Evolutionary conservation across 176 grass and related monocot genomes (phyloP), one percentile per base, ranked within the genome.

Genomic region (barley (Hordeum vulgare)): DNA sequence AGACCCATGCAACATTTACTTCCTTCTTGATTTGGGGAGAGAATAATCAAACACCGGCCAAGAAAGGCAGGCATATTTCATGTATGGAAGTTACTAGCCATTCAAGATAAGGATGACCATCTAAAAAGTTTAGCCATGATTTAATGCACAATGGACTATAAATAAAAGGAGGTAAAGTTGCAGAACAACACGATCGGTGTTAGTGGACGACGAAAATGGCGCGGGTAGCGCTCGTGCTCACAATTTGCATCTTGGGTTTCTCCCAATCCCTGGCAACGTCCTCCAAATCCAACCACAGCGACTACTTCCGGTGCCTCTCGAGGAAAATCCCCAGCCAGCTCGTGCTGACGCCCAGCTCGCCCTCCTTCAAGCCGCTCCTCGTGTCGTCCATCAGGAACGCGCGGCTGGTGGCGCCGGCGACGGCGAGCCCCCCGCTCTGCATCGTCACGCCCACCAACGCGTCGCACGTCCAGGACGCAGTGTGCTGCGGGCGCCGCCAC

Each of bases 371-470:
- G 15, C 21, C 14, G 44, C 10, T 92, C 35, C 70, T 90, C 5
- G 33, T 72, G 54, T 92, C 87, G 23, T 81, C 83, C 64, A 76
- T 92, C 49, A 61, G 79, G 40, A 92, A 92, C 68, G 74, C 83
- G 2, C 61, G 70, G 33, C 87, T 89, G 70, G 35, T 82, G 3
- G 41, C 84, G 3, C 83, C 66, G 5, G 62, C 49, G 9, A 87
- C 57, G 8, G 71, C 23, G 39, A 73, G 72, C 67, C 94, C 91
- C 26, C 89, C 89, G 17, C 31, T 87, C 33, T 75, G 83, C 75
- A 89, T 97, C 62, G 14, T 97, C 57, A 74, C 81, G 31, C 81
- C 91, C 2, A 87, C 80, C 3, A 17, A 88, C 5, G 57, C 76
- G 17, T 61, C 71, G 13, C 91, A 97, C 40, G 83, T 91, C 20